These are phyloP conservation scores for Trichoderma pleuroti DNA, from an alignment of 2,329 filamentous ascomycete genomes.

Conservation along the genomic window DNA sequence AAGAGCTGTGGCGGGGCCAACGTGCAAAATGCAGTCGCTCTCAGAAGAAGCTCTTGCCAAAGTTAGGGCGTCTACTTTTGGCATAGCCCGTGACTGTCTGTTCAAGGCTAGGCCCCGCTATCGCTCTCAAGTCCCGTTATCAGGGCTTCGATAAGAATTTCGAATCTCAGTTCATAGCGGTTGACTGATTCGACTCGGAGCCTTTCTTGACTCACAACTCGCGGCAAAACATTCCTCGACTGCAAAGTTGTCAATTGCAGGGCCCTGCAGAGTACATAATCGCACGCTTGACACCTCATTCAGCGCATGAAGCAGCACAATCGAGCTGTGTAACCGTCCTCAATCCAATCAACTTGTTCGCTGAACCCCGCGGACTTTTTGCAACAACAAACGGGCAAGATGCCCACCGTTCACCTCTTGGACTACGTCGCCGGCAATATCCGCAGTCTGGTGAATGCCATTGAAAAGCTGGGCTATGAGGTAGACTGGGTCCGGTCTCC, in stretches of 20 bases:
- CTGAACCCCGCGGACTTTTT: conserved; percentile 6
- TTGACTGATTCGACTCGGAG: neutral
- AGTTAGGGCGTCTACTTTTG: neutral
- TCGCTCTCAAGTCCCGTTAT: conserved; percentile 14
- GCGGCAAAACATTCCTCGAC: neutral
- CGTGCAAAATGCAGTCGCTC: conserved; percentile 8
- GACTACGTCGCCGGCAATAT: conserved; percentile 97
- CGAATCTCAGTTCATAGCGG: neutral
- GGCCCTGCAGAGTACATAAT: neutral
- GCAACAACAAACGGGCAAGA: conserved; percentile 36
- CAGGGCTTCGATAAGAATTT: conserved; percentile 16
- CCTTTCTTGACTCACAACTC: conserved; percentile 13
- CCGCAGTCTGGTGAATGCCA: conserved; percentile 92
- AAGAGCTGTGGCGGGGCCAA: conserved; percentile 6
- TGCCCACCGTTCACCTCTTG: conserved; percentile 74
- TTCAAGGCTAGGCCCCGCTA: conserved; percentile 5
- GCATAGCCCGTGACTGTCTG: conserved; percentile 4
- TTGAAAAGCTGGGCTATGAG: conserved; percentile 89
- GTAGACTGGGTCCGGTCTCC: conserved; percentile 90
- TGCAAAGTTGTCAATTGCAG: neutral
- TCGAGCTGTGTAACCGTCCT: neutral
- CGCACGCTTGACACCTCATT: neutral
- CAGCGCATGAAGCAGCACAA: neutral
- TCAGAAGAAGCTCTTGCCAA: conserved; percentile 12
- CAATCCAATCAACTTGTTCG: neutral